Base-by-base conservation (phyloP, 179 eudicot genomes). In the Amaranthus tricolor region DNA sequence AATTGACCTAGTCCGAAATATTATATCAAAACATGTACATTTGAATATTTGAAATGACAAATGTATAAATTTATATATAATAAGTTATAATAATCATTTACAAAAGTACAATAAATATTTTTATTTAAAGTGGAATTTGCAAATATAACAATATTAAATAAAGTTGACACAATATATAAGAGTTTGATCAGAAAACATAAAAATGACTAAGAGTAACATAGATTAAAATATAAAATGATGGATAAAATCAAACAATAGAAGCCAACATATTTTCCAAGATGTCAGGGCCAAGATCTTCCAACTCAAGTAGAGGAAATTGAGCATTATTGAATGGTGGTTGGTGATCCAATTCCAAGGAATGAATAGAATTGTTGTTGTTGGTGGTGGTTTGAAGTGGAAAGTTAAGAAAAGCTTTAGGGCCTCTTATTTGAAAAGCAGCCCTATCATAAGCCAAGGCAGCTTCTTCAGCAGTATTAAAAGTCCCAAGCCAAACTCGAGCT, bases 391-490 rank as follows among this genome's bases (percentile, higher is more conserved):
- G 83, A 50, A 80, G 55, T 0, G 91, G 91, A 66, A 89, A 89
- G 52, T 86, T 89, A 0, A 86, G 83, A 65, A 48, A 63, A 16
- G 93, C 84, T 58, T 84, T 87, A 7, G 83, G 48, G 8, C 93
- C 89, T 79, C 91, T 74, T 70, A 87, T 86, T 62, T 87, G 83
- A 31, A 89, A 58, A 67, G 93, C 88, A 11, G 91, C 93, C 68
- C 82, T 89, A 61, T 89, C 93, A 77, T 88, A 89, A 74, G 93
- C 93, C 82, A 87, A 72, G 9, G 89, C 93, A 4, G 91, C 89
- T 70, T 89, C 84, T 70, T 89, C 89, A 3, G 91, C 89, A 6
- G 91, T 89, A 9, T 65, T 63, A 73, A 86, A 89, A 3, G 87
- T 89, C 21, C 93, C 93, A 0, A 89, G 84, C 91, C 93, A 89